Evolutionary conservation across 2,329 filamentous ascomycete species (phyloP).

Genomic region (Diaporthe amygdali): DNA sequence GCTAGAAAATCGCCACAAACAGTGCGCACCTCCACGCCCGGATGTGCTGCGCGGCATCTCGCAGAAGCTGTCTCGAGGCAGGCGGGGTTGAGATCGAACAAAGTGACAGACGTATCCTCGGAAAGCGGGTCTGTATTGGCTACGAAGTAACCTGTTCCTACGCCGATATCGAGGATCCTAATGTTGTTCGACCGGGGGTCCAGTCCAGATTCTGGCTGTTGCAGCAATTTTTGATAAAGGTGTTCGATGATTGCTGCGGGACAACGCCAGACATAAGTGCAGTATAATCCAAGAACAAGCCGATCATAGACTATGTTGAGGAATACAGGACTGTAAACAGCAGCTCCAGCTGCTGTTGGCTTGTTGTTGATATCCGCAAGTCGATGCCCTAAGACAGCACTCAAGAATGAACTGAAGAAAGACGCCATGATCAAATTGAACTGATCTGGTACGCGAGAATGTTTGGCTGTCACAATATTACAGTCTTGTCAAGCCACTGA

Average conservation of each 20-base stretch:
- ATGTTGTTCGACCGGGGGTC: background rate
- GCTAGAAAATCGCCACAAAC: conserved; percentile 8
- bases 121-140: background rate
- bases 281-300: background rate
- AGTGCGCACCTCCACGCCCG: background rate
- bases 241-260: background rate
- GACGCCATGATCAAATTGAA: no score
- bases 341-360: background rate
- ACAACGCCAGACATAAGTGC: conserved; percentile 1
- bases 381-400: background rate
- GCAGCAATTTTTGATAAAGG: background rate
- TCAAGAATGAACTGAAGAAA: background rate
- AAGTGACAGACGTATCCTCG: background rate
- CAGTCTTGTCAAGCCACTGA: no score
- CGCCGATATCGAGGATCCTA: conserved; percentile 7
- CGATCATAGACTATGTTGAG: background rate
- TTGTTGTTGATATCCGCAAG: background rate
- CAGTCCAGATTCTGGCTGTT: background rate
- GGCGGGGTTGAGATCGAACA: conserved; percentile 6
- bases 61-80: background rate
- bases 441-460: no score
- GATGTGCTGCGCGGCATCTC: background rate
- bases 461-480: no score
- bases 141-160: conserved; percentile 5
- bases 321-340: conserved; percentile 4